Evolutionary conservation across 371 early-diverging fungal species (phyloP).

Genomic region (Zychaea mexicana): DNA sequence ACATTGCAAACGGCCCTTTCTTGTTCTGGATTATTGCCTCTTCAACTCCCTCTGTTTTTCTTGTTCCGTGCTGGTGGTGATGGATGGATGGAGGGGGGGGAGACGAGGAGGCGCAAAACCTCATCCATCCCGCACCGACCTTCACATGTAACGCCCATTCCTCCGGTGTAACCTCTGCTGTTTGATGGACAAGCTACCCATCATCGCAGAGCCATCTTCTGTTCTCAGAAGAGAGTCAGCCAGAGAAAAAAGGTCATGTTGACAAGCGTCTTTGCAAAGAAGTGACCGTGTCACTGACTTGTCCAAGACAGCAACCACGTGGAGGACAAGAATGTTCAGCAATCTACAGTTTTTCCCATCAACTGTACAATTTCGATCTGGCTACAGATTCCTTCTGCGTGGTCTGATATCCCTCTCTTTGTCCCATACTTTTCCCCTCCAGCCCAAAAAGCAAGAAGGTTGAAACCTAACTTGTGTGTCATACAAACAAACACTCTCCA

Average conservation of each 20-base stretch:
- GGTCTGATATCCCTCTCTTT: neutral
- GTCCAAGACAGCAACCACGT: conserved; percentile 2
- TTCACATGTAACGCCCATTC: conserved; percentile 6
- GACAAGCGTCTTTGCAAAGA: neutral
- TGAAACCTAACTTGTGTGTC: neutral
- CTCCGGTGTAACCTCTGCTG: neutral
- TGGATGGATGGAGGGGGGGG: neutral
- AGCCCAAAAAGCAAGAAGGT: neutral
- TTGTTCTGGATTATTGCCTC: neutral
- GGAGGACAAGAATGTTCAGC: conserved; percentile 2
- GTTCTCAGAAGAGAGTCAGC: too few relatives aligned
- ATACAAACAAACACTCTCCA: neutral
- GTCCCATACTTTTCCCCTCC: neutral
- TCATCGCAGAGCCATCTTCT: too few relatives aligned
- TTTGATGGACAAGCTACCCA: too few relatives aligned
- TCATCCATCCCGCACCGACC: conserved; percentile 2
- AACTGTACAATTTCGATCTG: neutral
- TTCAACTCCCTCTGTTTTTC: neutral
- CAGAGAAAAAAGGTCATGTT: neutral
- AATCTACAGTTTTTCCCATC: conserved; percentile 6
- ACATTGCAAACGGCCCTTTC: neutral
- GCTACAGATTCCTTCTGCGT: neutral
- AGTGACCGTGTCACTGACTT: neutral
- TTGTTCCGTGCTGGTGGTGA: too few relatives aligned
- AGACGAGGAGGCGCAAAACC: neutral